phyloP scores from a whole-genome alignment of 129 eudicot genomes.

The Centrapalus pauciflorus region DNA sequence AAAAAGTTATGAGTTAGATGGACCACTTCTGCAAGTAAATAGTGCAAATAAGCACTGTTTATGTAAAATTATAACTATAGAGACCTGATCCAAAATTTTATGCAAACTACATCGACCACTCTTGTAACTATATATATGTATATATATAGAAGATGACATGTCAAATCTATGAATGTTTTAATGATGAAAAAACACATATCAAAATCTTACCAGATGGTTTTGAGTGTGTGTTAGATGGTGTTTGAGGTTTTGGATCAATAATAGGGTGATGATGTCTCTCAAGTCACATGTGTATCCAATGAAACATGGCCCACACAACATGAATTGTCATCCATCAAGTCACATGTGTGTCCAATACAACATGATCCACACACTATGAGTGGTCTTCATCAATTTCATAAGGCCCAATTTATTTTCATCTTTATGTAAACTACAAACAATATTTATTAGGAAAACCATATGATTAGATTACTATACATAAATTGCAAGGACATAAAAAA shows the following conservation, averaged over 20 bases:
- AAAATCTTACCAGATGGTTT: background rate
- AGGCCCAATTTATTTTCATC: background rate
- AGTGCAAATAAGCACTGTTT: no score
- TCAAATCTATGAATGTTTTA: background rate
- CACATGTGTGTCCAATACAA: conserved; percentile 26
- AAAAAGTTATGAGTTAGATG: no score
- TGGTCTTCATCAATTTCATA: conserved; percentile 20
- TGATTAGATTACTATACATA: background rate
- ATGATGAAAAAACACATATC: background rate
- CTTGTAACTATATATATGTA: no score
- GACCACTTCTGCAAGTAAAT: no score
- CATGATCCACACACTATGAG: conserved; percentile 26
- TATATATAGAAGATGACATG: no score
- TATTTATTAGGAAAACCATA: background rate
- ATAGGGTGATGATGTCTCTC: conserved; percentile 52
- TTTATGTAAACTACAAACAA: background rate
- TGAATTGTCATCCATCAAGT: conserved; percentile 44
- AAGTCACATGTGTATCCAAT: conserved; percentile 47
- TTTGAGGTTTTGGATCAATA: conserved; percentile 14
- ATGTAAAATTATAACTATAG: no score
- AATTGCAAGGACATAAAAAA: background rate
- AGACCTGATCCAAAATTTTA: no score
- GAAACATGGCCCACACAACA: conserved; percentile 48
- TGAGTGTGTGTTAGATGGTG: conserved; percentile 12
- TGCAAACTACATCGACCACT: no score